Evolutionary conservation across 2,329 filamentous ascomycete genomes (phyloP).

Genomic region (Sarocladium brachiariae): DNA sequence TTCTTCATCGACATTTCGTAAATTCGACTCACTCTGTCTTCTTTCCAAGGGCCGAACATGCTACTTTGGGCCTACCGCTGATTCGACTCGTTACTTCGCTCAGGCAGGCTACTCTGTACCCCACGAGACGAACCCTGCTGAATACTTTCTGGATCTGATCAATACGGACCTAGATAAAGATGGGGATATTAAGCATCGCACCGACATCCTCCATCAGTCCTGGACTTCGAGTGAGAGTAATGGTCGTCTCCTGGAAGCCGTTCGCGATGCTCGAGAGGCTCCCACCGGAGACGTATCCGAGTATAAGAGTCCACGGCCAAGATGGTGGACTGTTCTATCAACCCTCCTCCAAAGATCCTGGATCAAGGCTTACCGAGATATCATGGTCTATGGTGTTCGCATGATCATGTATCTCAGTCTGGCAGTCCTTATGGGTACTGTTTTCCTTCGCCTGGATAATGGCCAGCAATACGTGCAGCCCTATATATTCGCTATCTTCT

Average conservation of each 20-base stretch:
- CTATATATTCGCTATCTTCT: constrained; percentile 77
- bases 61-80: constrained; percentile 55
- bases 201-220: constrained; percentile 21
- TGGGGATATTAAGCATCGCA: constrained; percentile 29
- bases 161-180: constrained; percentile 66
- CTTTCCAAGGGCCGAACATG: constrained; percentile 51
- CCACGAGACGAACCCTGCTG: constrained; percentile 58
- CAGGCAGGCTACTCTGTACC: constrained; percentile 50
- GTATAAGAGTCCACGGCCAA: constrained; percentile 30
- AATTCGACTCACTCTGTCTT: constrained; percentile 50
- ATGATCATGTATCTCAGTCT: constrained; percentile 72
- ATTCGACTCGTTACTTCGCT: constrained; percentile 53
- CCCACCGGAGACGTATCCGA: background rate
- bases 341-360: constrained; percentile 71
- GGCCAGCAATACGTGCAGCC: constrained; percentile 69
- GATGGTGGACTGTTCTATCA: constrained; percentile 42
- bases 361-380: constrained; percentile 77
- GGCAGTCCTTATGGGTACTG: constrained; percentile 82
- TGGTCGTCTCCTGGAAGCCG: constrained; percentile 14
- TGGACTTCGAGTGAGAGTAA: constrained; percentile 17
- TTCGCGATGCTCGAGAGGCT: constrained; percentile 12
- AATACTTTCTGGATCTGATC: constrained; percentile 55
- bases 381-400: constrained; percentile 77
- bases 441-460: constrained; percentile 67
- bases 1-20: constrained; percentile 33